Base-by-base conservation (phyloP, 257 asterid genomes). In the Coffea eugenioides region DNA sequence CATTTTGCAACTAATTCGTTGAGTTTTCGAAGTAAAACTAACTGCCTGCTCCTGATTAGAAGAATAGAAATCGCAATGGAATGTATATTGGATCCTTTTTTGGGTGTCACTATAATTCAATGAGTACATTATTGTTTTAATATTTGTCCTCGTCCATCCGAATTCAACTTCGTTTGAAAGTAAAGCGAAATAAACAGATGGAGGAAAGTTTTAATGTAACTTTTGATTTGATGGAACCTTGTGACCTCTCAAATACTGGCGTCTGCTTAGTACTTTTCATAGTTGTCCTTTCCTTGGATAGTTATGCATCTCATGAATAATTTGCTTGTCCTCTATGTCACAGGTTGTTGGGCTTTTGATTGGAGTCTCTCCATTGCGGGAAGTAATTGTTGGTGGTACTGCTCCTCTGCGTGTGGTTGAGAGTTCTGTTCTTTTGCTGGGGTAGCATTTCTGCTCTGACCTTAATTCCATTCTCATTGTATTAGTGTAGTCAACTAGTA, bases 371-470 rank as follows among this genome's bases (percentile, higher is more conserved):
- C 89, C 89, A 13, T 78, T 86, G 54, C 79, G 83, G 67, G 59
- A 79, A 49, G 1, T 86, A 73, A 0, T 83, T 74, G 85, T 78
- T 64, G 87, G 80, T 18, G 77, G 81, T 2, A 41, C 65, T 70
- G 87, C 89, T 83, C 83, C 87, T 27, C 83, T 86, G 41, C 89
- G 77, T 43, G 82, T 83, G 41, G 69, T 86, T n/a, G 81, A 83
- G 65, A 80, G 79, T 77, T 74, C 87, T 8, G 73, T 80, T 14
- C 49, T 75, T 31, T 27, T 86, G 82, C 70, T 86, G 12, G 89
- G 89, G 89, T 86, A 85, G 62, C 76, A 67, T 76, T 45, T 61
- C 43, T 39, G 5, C 43, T 39, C 43, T 39, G 43, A 39, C 43
- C 43, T 39, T 4, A 39, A 39, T 39, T 39, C 43, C 43, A 39